Conservation (phyloP, 331 rosid species). For the Telfairia occidentalis region DNA sequence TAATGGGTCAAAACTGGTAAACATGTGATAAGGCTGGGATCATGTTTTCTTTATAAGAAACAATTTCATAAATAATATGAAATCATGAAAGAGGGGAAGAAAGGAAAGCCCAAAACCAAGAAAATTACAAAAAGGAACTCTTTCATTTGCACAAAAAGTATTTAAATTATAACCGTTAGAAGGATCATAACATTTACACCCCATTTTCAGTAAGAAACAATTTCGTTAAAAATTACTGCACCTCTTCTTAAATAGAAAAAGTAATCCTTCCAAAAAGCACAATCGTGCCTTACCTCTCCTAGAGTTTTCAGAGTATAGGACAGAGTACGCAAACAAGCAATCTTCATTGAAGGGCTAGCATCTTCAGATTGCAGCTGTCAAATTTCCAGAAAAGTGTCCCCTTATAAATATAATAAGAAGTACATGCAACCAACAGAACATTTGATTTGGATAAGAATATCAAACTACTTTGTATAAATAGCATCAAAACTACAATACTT, state of each 20-base stretch:
- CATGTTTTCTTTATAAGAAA: background rate
- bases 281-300: conserved; percentile 62
- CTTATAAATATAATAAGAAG: background rate
- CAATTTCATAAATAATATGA: background rate
- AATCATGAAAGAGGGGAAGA: background rate
- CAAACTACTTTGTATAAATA: conserved; percentile 7
- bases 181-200: background rate
- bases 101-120: background rate
- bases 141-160: background rate
- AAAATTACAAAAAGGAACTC: background rate
- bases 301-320: conserved; percentile 72
- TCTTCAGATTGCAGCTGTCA: conserved; percentile 69
- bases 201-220: background rate
- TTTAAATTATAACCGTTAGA: background rate
- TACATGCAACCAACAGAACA: conserved; percentile 1
- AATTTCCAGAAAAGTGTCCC: conserved; percentile 13
- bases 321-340: conserved; percentile 71
- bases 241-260: background rate
- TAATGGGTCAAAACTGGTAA: background rate
- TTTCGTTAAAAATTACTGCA: background rate
- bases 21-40: background rate
- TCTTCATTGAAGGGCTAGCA: conserved; percentile 71
- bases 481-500: background rate
- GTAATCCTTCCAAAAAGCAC: background rate
- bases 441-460: conserved; percentile 8